Conservation (phyloP, 2,329 filamentous ascomycete species). For the Phaeosphaeria sp. region DNA sequence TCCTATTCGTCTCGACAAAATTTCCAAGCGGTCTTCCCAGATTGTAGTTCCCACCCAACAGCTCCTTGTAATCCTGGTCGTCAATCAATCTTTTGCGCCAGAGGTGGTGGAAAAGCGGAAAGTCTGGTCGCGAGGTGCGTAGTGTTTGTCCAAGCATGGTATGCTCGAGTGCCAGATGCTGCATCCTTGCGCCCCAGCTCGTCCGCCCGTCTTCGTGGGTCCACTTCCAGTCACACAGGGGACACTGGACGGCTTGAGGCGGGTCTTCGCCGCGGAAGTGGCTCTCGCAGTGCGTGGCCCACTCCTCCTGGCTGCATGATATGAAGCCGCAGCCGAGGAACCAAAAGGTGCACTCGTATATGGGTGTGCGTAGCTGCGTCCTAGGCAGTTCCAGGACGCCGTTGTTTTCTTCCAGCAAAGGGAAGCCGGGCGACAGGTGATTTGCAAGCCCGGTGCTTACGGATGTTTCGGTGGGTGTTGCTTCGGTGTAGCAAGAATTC, state of each 20-base stretch:
- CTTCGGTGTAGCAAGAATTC: conserved; percentile 23
- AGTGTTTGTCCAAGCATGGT: conserved; percentile 31
- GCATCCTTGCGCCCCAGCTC: conserved; percentile 36
- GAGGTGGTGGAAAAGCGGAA: conserved; percentile 35
- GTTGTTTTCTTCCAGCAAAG: conserved; percentile 35
- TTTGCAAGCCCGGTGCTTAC: conserved; percentile 34
- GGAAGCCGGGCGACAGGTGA: conserved; percentile 22
- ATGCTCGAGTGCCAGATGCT: conserved; percentile 37
- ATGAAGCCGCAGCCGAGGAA: conserved; percentile 41
- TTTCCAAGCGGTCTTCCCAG: conserved; percentile 24
- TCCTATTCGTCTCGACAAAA: conserved; percentile 25
- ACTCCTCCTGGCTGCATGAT: conserved; percentile 28
- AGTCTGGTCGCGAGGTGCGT: conserved; percentile 33
- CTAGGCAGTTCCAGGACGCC: conserved; percentile 33
- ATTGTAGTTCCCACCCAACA: conserved; percentile 40
- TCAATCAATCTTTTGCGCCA: conserved; percentile 42
- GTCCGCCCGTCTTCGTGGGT: conserved; percentile 18
- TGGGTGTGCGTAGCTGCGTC: conserved; percentile 11
- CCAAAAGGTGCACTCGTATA: conserved; percentile 44
- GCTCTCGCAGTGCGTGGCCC: conserved; percentile 39
- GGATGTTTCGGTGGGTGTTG: conserved; percentile 34
- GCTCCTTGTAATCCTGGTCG: conserved; percentile 41
- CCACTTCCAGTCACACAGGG: conserved; percentile 38
- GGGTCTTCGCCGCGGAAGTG: conserved; percentile 45
- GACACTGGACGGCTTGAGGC: conserved; percentile 37